A percentile compares a stretch with the other conserved stretches of the same genome.
phyloP scores from a whole-genome alignment of 139 green algal genomes.

The Chlorella sorokiniana region DNA sequence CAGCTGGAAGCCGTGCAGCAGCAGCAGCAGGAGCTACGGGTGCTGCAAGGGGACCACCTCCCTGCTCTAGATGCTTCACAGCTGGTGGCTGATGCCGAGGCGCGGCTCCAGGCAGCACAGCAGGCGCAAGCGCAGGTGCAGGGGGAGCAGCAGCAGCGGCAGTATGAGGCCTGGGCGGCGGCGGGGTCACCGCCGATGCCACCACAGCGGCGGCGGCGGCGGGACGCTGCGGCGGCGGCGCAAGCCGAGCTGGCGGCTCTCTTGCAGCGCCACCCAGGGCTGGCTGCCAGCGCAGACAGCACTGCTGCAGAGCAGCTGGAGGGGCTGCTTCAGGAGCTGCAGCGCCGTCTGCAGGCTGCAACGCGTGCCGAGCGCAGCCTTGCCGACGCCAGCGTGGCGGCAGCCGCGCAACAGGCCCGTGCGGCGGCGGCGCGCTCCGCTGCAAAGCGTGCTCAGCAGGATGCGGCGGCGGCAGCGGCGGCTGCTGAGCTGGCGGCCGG shows the following conservation, averaged over 20 bases:
- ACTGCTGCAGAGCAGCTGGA: neutral
- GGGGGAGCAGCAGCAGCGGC: slow-evolving; percentile 21
- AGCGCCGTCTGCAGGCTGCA: neutral
- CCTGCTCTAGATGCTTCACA: neutral
- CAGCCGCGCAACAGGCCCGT: neutral
- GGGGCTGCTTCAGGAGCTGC: neutral
- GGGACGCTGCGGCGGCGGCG: neutral
- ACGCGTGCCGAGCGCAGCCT: neutral
- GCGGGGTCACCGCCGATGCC: neutral
- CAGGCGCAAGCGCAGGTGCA: neutral
- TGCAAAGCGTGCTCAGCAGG: neutral
- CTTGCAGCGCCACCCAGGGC: neutral
- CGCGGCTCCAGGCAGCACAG: slow-evolving; percentile 10
- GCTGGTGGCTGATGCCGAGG: neutral
- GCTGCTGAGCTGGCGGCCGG: neutral
- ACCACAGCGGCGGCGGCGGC: neutral
- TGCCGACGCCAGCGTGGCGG: neutral
- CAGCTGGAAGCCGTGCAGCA: neutral
- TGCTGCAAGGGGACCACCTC: neutral
- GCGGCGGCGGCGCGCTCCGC: neutral
- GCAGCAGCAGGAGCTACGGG: neutral
- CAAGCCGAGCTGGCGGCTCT: neutral
- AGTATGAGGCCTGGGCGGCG: neutral
- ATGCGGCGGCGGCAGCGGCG: neutral
- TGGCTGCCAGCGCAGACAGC: neutral